Base-by-base conservation (phyloP, 768 basidiomycete species). In the Lentinus tigrinus region DNA sequence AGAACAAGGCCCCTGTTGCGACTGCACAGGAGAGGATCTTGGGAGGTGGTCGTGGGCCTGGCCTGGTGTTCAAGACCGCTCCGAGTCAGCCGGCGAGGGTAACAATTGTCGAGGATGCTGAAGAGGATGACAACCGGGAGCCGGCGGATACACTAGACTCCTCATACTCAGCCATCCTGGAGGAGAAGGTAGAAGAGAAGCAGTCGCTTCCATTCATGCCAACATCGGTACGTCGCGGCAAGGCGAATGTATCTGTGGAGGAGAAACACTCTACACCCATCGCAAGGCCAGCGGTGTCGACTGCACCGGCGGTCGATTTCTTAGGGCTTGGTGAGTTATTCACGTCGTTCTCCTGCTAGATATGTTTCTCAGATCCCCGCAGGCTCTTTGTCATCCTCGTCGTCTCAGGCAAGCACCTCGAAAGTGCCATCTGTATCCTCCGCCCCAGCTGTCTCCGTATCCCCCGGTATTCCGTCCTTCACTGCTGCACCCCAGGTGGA, bases 401-500 rank as follows among this genome's bases (percentile, higher is more conserved):
- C 65, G 16, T 62, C 66, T 14, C 54, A 38, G 31, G 6, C 34
- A 13, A 49, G 37, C 31, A 39, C 54, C 8, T 26, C 55, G 7
- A 36, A 47, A 11, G 16, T 46, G 3, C 37, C 58, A 14, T 49
- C 58, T 8, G 10, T 56, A 13, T 46, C 55, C n/a, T 27, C 66
- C 39, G 52, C 58, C 16, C 64, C 63, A 31, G 34, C 54, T 13
- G 42, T 60, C 14, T 56, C 61, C 10, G 51, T 53, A 17, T 14
- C 54, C 2, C 46, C 61, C 26, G 43, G 23, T 19, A 40, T 57
- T n/a, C 61, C 66, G 39, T 60, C 69, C 14, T 66, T 73, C 21
- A 66, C 77, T 21, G 83, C 91, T 23, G 91, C 92, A 0, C 91
- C 91, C 4, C 70, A 70, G 14, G 69, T 93, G 11, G 80, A 87